phyloP scores from a whole-genome alignment of 2,329 filamentous ascomycete species.

The Colletotrichum paranaense region DNA sequence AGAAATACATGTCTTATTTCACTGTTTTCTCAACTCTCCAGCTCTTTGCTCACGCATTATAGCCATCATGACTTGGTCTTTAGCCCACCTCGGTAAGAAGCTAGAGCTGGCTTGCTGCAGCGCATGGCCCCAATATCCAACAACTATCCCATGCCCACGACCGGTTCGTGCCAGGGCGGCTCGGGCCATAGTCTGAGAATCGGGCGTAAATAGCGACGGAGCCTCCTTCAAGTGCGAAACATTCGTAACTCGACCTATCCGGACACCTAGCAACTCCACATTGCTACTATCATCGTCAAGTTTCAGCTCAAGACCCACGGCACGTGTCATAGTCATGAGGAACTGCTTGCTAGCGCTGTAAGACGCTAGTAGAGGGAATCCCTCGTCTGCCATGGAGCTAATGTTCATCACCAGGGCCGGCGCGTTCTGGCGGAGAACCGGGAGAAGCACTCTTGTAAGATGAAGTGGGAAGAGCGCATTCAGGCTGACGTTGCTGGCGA shows the following conservation, averaged over 20 bases:
- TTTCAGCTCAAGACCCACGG: slow-evolving; percentile 55
- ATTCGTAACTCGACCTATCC: slow-evolving; percentile 36
- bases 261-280: slow-evolving; percentile 34
- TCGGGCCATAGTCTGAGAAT: slow-evolving; percentile 35
- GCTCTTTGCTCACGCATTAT: not conserved
- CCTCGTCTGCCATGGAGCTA: slow-evolving; percentile 56
- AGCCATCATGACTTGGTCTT: not conserved
- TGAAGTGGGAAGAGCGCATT: not conserved
- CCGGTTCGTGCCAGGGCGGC: slow-evolving; percentile 35
- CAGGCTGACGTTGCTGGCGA: slow-evolving; percentile 38
- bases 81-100: not conserved
- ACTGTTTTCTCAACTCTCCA: not conserved
- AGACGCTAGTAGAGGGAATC: slow-evolving; percentile 57
- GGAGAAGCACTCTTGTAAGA: slow-evolving; percentile 43
- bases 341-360: slow-evolving; percentile 61
- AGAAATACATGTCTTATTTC: not conserved
- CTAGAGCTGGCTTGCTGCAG: slow-evolving; percentile 23
- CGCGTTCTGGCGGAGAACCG: slow-evolving; percentile 50
- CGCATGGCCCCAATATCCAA: slow-evolving; percentile 37
- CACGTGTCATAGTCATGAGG: slow-evolving; percentile 50
- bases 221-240: slow-evolving; percentile 34
- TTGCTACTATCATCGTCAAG: slow-evolving; percentile 23
- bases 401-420: slow-evolving; percentile 63
- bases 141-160: slow-evolving; percentile 32
- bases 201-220: slow-evolving; percentile 36